These are phyloP conservation scores for Pterocarpus macrocarpus DNA, from an alignment of 306 rosid species.

Conservation along the genomic window DNA sequence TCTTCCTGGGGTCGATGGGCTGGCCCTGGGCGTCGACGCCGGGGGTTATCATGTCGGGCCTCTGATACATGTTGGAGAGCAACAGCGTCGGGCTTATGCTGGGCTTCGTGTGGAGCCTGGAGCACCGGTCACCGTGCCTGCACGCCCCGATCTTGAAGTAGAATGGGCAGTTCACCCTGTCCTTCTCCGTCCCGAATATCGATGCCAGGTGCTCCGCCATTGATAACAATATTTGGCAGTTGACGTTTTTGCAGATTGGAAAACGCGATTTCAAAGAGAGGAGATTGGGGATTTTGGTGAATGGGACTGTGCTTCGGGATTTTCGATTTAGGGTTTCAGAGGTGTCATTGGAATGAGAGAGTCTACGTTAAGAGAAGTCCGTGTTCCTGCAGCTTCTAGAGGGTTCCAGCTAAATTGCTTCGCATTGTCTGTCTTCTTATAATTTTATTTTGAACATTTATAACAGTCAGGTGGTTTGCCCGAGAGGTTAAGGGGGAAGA, in stretches of 20 bases:
- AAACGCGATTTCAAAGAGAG: too few species aligned
- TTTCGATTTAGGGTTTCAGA: background rate
- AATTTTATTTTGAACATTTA: too few species aligned
- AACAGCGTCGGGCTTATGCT: constrained; percentile 44
- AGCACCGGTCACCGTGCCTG: constrained; percentile 46
- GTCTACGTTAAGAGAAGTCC: background rate
- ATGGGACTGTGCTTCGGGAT: background rate
- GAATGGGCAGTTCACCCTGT: constrained; percentile 48
- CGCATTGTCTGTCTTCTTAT: too few species aligned
- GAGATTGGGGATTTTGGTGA: too few species aligned
- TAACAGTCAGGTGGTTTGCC: constrained; percentile 59
- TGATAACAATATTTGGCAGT: too few species aligned
- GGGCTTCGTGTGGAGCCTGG: constrained; percentile 43
- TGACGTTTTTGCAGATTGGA: too few species aligned
- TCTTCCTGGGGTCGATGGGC: constrained; percentile 44
- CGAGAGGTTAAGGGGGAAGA: constrained; percentile 82
- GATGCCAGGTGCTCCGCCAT: constrained; percentile 52
- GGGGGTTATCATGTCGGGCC: constrained; percentile 48
- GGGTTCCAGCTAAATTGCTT: background rate
- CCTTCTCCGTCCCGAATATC: constrained; percentile 49
- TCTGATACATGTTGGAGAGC: constrained; percentile 48
- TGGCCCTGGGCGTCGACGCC: constrained; percentile 45
- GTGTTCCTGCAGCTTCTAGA: constrained; percentile 26
- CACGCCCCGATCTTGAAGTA: constrained; percentile 50
- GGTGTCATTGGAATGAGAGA: too few species aligned